Evolutionary conservation across 2,329 filamentous ascomycete species (phyloP).

Genomic region (Pseudogymnoascus sp.): DNA sequence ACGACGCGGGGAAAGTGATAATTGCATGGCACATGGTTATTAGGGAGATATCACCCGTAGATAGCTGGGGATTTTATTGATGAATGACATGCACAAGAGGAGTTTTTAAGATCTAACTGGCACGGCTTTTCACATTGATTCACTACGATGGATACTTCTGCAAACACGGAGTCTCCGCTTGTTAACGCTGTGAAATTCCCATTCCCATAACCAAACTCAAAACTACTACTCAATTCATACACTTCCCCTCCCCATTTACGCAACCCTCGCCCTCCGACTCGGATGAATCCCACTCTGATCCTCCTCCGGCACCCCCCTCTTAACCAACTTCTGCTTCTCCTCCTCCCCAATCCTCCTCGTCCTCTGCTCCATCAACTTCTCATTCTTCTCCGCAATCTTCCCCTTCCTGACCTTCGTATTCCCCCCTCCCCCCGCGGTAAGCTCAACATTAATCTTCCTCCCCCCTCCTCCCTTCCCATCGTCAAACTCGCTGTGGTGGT

Average conservation of each 20-base stretch:
- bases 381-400: slow-evolving; percentile 80
- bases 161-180: neutral
- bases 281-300: slow-evolving; percentile 10
- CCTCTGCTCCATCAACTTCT: slow-evolving; percentile 66
- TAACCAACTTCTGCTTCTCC: slow-evolving; percentile 23
- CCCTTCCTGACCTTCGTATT: slow-evolving; percentile 63
- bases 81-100: neutral
- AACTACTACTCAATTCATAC: neutral
- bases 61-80: neutral
- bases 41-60: neutral
- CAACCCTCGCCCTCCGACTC: slow-evolving; percentile 9
- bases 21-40: neutral
- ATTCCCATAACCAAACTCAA: neutral
- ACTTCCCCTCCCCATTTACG: neutral
- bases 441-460: slow-evolving; percentile 82
- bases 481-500: slow-evolving; percentile 75
- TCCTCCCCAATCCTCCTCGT: slow-evolving; percentile 27
- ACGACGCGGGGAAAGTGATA: neutral
- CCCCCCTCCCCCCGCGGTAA: slow-evolving; percentile 83
- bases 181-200: neutral
- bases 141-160: neutral
- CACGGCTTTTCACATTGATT: neutral
- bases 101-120: neutral
- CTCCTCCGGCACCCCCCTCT: slow-evolving; percentile 12
- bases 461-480: slow-evolving; percentile 42